Evolutionary conservation across 2,329 filamentous ascomycete genomes (phyloP).

Genomic region (Fusarium sp.): DNA sequence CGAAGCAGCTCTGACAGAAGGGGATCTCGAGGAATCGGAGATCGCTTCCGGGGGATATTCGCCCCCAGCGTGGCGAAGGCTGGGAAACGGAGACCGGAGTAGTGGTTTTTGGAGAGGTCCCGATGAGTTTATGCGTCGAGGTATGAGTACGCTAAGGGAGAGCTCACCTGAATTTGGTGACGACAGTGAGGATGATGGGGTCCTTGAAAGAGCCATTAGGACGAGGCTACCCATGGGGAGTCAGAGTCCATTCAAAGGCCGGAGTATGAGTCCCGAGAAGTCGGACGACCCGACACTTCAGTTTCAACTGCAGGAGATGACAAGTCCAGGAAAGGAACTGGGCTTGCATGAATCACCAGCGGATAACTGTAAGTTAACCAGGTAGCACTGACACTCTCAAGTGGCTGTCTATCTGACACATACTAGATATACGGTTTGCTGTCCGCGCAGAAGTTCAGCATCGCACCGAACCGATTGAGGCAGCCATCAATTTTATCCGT

Average conservation of each 20-base stretch:
- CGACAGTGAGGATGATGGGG: slow-evolving; percentile 55
- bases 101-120: slow-evolving; percentile 71
- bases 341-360: slow-evolving; percentile 48
- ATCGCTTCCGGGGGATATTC: slow-evolving; percentile 67
- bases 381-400: not conserved
- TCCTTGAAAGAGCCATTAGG: slow-evolving; percentile 66
- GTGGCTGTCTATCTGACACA: slow-evolving; percentile 14
- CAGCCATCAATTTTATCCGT: slow-evolving; percentile 74
- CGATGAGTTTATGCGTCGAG: slow-evolving; percentile 63
- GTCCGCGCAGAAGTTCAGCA: slow-evolving; percentile 90
- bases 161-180: slow-evolving; percentile 48
- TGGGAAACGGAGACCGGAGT: slow-evolving; percentile 70
- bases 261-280: slow-evolving; percentile 62
- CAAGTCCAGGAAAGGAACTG: slow-evolving; percentile 45
- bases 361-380: slow-evolving; percentile 65
- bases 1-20: slow-evolving; percentile 54
- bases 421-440: slow-evolving; percentile 85
- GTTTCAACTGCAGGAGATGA: slow-evolving; percentile 47
- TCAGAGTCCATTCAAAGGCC: slow-evolving; percentile 66
- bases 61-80: slow-evolving; percentile 71
- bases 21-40: slow-evolving; percentile 60
- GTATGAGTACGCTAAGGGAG: slow-evolving; percentile 50
- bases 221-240: slow-evolving; percentile 69
- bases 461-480: slow-evolving; percentile 85
- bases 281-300: slow-evolving; percentile 57